A percentile compares a stretch with the other conserved stretches of the same genome.
Conservation (phyloP, 345 rosid species). For the Raphanus raphanistrum region DNA sequence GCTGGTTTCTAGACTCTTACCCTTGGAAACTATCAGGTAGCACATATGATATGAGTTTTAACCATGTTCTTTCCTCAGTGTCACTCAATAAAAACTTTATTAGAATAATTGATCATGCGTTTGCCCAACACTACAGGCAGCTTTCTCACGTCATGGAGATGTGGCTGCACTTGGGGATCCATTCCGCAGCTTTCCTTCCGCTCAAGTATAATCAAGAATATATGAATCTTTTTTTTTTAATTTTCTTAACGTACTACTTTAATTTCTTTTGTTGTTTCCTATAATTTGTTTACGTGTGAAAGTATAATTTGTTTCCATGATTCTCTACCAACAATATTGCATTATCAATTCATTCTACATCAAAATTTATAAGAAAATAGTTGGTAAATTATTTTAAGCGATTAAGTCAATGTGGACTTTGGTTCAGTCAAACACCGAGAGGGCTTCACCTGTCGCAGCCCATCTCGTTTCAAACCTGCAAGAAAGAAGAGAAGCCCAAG, state of each 20-base stretch:
- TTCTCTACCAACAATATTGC: background rate
- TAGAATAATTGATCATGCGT: background rate
- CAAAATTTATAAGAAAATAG: too few species aligned
- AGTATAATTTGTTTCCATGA: background rate
- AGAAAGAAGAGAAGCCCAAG: too few species aligned
- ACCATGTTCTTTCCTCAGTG: background rate
- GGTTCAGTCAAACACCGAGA: too few species aligned
- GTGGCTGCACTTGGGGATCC: conserved; percentile 48
- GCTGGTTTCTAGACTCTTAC: too few species aligned
- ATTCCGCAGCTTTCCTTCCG: conserved; percentile 46
- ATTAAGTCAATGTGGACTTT: too few species aligned
- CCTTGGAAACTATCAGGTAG: conserved; percentile 9
- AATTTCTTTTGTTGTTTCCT: background rate
- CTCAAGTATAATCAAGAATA: background rate
- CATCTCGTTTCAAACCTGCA: too few species aligned
- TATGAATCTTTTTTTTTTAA: background rate
- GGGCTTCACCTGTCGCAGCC: too few species aligned
- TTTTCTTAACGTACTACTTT: background rate
- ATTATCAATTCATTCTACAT: background rate
- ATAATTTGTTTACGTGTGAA: background rate
- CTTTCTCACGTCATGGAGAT: conserved; percentile 75
- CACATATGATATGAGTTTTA: background rate
- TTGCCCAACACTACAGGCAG: conserved; percentile 39
- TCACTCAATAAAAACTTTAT: background rate
- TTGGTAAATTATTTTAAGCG: too few species aligned